Base-by-base conservation (phyloP, 208 protist species). In the Crithidia brevicula region DNA sequence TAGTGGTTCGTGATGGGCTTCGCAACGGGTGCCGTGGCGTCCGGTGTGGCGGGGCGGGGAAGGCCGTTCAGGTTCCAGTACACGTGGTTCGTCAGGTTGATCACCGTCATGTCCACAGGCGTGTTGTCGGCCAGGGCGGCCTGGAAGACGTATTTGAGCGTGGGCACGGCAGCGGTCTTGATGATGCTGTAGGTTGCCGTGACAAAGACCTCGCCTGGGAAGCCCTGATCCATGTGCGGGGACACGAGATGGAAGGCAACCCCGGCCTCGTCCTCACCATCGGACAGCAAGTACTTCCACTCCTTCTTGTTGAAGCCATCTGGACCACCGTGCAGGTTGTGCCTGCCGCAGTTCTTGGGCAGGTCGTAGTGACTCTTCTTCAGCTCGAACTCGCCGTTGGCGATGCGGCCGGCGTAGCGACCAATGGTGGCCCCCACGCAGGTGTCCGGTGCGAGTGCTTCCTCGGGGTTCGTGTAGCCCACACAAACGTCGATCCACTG, bases 41-140 rank as follows among this genome's bases (percentile, higher is more conserved):
- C 72, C 8, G 67, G 58, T 20, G 38, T 43, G 18, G 49, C 30
- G 13, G 74, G 66, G 13, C 79, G 73, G 5, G 79, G 75, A 5
- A 91, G 80, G 36, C 83, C 88, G 75, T 93, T 93, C 40, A 95
- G 74, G 61, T 95, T 95, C 85, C 86, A 95, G 70, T 93, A 92
- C 10, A 70, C 70, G 67, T 92, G 87, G 68, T 91, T 93, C 11
- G 82, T 81, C 22, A 95, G 50, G 71, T 91, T 93, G 42, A 91
- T 76, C 25, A 89, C 79, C n/a, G 89, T 95, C 28, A 74, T 72
- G 64, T 80, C 54, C 18, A 80, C 86, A 30, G 87, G 82, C 8
- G 82, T 89, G 47, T 66, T 73, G 31, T 92, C 82, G 9, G 83
- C 58, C 25, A 91, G 54, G 23, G 62, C 63, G 40, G 88, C 88